These are phyloP conservation scores for Akanthomyces muscarius DNA, from an alignment of 2,329 filamentous ascomycete genomes.

Conservation along the genomic window DNA sequence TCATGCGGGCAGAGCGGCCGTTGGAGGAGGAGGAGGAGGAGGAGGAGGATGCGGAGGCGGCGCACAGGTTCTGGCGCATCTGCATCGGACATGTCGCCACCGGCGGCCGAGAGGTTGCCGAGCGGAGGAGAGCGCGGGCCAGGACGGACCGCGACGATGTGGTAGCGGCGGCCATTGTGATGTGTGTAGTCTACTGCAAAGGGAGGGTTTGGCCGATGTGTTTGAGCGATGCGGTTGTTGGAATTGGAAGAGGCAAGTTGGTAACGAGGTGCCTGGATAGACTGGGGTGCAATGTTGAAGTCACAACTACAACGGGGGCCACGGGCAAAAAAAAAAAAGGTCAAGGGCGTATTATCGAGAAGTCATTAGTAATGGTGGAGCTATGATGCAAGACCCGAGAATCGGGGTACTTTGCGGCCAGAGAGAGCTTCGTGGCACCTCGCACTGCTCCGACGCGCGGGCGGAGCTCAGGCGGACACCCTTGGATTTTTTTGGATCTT, in stretches of 20 bases:
- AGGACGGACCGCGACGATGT: slow-evolving; percentile 11
- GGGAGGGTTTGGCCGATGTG: not conserved
- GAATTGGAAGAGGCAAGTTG: not conserved
- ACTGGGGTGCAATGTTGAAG: not conserved
- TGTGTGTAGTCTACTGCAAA: not conserved
- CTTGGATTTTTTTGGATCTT: no score
- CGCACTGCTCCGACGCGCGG: not conserved
- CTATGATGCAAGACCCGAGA: slow-evolving; percentile 26
- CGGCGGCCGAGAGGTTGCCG: slow-evolving; percentile 16
- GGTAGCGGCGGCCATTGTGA: slow-evolving; percentile 10
- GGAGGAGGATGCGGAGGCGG: not conserved
- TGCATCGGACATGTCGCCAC: slow-evolving; percentile 18
- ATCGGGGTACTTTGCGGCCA: not conserved
- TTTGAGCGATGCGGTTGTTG: not conserved
- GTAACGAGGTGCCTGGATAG: not conserved
- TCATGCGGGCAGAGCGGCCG: not conserved
- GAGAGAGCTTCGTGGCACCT: not conserved
- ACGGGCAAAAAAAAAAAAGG: not conserved
- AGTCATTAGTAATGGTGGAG: slow-evolving; percentile 31
- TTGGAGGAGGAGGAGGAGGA: not conserved
- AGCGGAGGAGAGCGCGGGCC: slow-evolving; percentile 14
- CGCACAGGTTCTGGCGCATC: slow-evolving; percentile 17
- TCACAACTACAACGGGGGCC: not conserved
- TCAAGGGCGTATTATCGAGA: slow-evolving; percentile 12
- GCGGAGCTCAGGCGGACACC: no score